phyloP scores from a whole-genome alignment of 2,329 filamentous ascomycete genomes.

The Apiospora arundinis region DNA sequence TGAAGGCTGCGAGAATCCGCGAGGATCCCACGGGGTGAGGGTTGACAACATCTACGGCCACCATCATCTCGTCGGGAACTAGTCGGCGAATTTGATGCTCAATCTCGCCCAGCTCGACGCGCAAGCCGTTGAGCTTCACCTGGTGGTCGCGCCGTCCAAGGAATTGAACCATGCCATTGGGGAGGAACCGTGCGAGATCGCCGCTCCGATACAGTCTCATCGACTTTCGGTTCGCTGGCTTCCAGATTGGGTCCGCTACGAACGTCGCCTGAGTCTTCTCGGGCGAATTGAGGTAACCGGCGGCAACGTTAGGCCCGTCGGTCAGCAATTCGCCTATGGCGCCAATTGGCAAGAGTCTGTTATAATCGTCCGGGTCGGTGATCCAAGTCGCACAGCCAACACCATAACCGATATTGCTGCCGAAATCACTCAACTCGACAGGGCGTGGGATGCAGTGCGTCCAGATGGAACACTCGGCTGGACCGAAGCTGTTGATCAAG shows the following conservation, averaged over 20 bases:
- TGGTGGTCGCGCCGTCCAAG: constrained; percentile 55
- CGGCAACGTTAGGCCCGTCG: constrained; percentile 12
- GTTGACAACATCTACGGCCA: constrained; percentile 21
- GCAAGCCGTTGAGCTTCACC: constrained; percentile 56
- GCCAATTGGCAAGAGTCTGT: constrained; percentile 7
- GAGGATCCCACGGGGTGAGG: not conserved
- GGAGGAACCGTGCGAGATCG: constrained; percentile 41
- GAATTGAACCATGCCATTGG: constrained; percentile 39
- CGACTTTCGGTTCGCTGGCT: constrained; percentile 13
- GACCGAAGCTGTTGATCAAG: constrained; percentile 12
- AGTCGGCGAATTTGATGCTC: constrained; percentile 33
- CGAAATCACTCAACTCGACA: not conserved
- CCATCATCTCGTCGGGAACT: constrained; percentile 18
- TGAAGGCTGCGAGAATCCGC: not conserved
- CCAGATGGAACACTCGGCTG: constrained; percentile 10
- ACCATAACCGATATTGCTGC: constrained; percentile 19
- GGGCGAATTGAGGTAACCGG: constrained; percentile 25
- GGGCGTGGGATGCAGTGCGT: not conserved
- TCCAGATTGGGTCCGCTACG: constrained; percentile 19
- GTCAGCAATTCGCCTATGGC: constrained; percentile 11
- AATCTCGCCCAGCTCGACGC: constrained; percentile 53
- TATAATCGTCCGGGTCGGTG: constrained; percentile 17
- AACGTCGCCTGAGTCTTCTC: constrained; percentile 27
- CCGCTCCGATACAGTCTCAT: constrained; percentile 41
- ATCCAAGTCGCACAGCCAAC: constrained; percentile 16